These are phyloP conservation scores for Leucocoprinus birnbaumii DNA, from an alignment of 768 basidiomycete genomes.

Conservation along the genomic window DNA sequence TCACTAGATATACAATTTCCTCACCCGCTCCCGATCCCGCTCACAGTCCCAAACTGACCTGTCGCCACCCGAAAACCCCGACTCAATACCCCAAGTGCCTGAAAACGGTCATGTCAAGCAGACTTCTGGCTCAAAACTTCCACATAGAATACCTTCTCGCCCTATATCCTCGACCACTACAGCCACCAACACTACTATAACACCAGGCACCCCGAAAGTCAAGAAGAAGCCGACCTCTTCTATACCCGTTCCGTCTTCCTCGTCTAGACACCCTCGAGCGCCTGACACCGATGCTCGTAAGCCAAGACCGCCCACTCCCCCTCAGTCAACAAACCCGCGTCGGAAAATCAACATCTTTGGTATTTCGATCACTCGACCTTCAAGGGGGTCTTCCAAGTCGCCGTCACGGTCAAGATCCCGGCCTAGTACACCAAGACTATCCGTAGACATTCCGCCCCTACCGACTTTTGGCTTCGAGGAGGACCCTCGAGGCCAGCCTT, in stretches of 20 bases:
- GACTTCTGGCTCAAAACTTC: constrained; percentile 38
- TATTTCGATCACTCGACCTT: constrained; percentile 32
- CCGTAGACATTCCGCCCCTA: constrained; percentile 21
- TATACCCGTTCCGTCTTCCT: constrained; percentile 20
- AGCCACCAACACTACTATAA: constrained; percentile 58
- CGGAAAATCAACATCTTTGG: constrained; percentile 43
- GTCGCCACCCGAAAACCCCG: constrained; percentile 12
- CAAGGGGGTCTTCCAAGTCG: constrained; percentile 19
- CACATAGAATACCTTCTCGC: constrained; percentile 49
- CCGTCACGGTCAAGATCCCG: constrained; percentile 31
- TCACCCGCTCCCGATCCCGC: constrained; percentile 58
- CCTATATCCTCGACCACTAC: constrained; percentile 67
- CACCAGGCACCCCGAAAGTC: constrained; percentile 50
- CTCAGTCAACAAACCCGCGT: constrained; percentile 30
- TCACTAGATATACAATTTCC: constrained; percentile 58
- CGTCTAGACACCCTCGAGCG: constrained; percentile 8
- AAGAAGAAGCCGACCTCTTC: constrained; percentile 24
- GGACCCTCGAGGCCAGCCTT: constrained; percentile 21
- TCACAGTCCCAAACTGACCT: constrained; percentile 41
- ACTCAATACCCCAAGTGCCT: constrained; percentile 21
- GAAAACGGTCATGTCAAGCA: constrained; percentile 1
- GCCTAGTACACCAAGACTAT: constrained; percentile 19
- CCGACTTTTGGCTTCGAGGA: constrained; percentile 21
- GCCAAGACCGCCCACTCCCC: constrained; percentile 28
- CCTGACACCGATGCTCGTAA: constrained; percentile 11